These are phyloP conservation scores for Psilocybe mexicana DNA, from an alignment of 1,284 basidiomycete species.

Conservation along the genomic window DNA sequence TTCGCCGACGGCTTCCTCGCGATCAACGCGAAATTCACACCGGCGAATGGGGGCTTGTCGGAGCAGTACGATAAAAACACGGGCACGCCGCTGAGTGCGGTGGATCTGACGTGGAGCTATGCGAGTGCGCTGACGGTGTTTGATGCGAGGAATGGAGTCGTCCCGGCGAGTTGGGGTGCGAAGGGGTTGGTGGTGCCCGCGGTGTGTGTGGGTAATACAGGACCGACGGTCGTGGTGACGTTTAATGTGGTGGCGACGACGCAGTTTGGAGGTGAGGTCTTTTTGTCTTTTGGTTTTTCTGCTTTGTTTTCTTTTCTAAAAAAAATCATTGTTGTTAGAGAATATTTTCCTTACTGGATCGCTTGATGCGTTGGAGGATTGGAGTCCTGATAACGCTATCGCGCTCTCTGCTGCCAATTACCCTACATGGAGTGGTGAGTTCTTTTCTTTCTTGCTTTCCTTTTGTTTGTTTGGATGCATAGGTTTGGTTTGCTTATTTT, in stretches of 20 bases:
- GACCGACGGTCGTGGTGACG: slow-evolving; percentile 50
- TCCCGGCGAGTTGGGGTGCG: slow-evolving; percentile 68
- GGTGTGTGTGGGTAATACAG: slow-evolving; percentile 31
- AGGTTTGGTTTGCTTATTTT: no score
- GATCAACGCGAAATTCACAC: slow-evolving; percentile 57
- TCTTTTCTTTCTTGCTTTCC: background rate
- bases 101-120: slow-evolving; percentile 69
- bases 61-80: slow-evolving; percentile 54
- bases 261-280: slow-evolving; percentile 6
- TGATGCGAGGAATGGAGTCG: slow-evolving; percentile 45
- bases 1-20: slow-evolving; percentile 65
- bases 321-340: slow-evolving; percentile 41
- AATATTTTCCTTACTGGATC: slow-evolving; percentile 73
- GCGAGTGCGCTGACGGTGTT: slow-evolving; percentile 57
- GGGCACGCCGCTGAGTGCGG: slow-evolving; percentile 53
- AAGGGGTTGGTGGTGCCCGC: slow-evolving; percentile 51
- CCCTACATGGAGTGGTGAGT: slow-evolving; percentile 71
- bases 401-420: slow-evolving; percentile 58
- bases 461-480: no score
- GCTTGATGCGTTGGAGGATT: slow-evolving; percentile 56
- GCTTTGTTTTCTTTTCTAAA: background rate
- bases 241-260: slow-evolving; percentile 44
- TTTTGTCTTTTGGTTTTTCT: background rate
- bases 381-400: slow-evolving; percentile 64
- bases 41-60: slow-evolving; percentile 49